Conservation (phyloP, 148 eudicot species). For the Hydrangea macrophylla region DNA sequence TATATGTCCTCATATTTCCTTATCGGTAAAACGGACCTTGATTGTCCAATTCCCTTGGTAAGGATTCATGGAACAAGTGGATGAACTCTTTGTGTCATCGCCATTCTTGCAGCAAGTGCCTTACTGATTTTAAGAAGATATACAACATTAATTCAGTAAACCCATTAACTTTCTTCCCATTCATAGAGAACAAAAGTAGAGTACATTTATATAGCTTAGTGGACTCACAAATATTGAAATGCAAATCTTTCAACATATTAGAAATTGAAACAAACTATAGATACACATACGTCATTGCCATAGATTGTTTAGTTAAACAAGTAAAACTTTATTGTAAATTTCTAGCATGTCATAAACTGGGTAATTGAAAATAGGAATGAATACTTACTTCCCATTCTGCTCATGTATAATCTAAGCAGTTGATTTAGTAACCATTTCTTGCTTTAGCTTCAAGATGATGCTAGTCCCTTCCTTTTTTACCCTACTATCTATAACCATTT, state of each 20-base stretch:
- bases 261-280: too few relatives aligned
- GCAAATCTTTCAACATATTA: too few relatives aligned
- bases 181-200: not conserved
- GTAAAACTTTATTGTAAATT: too few relatives aligned
- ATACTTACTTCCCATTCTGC: conserved; percentile 70
- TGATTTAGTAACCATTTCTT: conserved; percentile 63
- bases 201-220: too few relatives aligned
- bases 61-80: conserved; percentile 94
- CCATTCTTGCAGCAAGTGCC: conserved; percentile 90
- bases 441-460: conserved; percentile 72
- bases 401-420: conserved; percentile 89
- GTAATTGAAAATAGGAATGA: not conserved
- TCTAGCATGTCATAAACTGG: not conserved
- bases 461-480: conserved; percentile 40
- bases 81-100: conserved; percentile 78
- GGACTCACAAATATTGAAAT: too few relatives aligned
- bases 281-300: too few relatives aligned
- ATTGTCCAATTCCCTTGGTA: conserved; percentile 98
- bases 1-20: conserved; percentile 69
- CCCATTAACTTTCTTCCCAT: not conserved
- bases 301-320: too few relatives aligned
- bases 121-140: conserved; percentile 38
- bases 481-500: conserved; percentile 24
- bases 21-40: conserved; percentile 82
- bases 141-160: not conserved